Evolutionary conservation across 2,329 filamentous ascomycete genomes (phyloP).

Genomic region (Fusarium sp.): DNA sequence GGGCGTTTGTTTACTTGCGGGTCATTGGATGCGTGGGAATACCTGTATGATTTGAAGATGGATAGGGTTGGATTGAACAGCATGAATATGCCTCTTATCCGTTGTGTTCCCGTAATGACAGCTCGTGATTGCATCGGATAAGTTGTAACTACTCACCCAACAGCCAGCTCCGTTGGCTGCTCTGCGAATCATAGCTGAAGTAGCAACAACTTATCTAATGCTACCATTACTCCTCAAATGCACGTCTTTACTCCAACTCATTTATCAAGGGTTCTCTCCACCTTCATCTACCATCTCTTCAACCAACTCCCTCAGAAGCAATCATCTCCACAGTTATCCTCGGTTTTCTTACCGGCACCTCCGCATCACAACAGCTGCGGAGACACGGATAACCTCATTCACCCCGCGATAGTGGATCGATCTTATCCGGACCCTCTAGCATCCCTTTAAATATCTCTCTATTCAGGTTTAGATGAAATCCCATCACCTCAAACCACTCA

Average conservation of each 20-base stretch:
- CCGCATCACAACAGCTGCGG: constrained; percentile 36
- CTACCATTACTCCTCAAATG: neutral
- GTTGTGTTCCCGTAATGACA: neutral
- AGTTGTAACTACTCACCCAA: neutral
- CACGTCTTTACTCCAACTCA: constrained; percentile 5
- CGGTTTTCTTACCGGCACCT: constrained; percentile 43
- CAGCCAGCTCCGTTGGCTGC: neutral
- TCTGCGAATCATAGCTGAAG: neutral
- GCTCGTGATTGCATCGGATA: constrained; percentile 10
- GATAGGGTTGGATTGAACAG: neutral
- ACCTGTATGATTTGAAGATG: constrained; percentile 7
- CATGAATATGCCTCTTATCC: constrained; percentile 1
- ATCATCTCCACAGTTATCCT: constrained; percentile 3
- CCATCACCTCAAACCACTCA: neutral
- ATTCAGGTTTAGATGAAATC: neutral
- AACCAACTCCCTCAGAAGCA: neutral
- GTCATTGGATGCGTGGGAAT: constrained; percentile 3
- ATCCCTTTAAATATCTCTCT: constrained; percentile 9
- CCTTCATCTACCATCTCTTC: too few species aligned
- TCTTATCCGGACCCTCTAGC: constrained; percentile 10
- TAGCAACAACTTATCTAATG: neutral
- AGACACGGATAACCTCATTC: constrained; percentile 28
- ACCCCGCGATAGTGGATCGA: constrained; percentile 40
- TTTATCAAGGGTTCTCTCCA: neutral
- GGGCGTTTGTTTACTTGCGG: constrained; percentile 1